Evolutionary conservation across 768 basidiomycete genomes (phyloP).

Genomic region (Russula emetica): DNA sequence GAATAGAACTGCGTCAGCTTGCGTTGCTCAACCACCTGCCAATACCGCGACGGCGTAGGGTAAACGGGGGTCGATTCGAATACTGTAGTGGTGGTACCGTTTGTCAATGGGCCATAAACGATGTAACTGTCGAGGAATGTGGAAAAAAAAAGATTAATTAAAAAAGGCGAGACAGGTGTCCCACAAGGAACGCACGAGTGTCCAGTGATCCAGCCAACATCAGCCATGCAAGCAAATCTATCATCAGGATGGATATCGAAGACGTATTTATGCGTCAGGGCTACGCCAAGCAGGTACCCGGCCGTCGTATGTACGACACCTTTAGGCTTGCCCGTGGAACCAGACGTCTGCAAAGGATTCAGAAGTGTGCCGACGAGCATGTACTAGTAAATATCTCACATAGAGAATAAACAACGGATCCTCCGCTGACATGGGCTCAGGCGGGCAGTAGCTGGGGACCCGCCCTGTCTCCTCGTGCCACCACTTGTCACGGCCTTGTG

Average conservation of each 20-base stretch:
- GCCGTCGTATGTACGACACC: slow-evolving; percentile 90
- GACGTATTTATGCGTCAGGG: slow-evolving; percentile 92
- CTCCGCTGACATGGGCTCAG: slow-evolving; percentile 84
- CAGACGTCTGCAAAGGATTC: slow-evolving; percentile 63
- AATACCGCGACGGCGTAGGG: slow-evolving; percentile 94
- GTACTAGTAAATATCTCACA: slow-evolving; percentile 47
- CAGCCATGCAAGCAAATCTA: slow-evolving; percentile 96
- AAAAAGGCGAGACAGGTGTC: background rate
- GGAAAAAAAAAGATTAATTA: background rate
- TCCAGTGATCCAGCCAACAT: slow-evolving; percentile 98
- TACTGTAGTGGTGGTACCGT: slow-evolving; percentile 78
- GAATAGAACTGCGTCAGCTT: slow-evolving; percentile 95
- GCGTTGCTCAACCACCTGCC: slow-evolving; percentile 92
- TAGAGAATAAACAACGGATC: slow-evolving; percentile 99
- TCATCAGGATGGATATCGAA: slow-evolving; percentile 98
- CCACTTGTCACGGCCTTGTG: slow-evolving; percentile 84
- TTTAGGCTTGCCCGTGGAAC: slow-evolving; percentile 94
- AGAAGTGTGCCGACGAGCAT: background rate
- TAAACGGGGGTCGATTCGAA: slow-evolving; percentile 98
- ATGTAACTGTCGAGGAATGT: slow-evolving; percentile 56
- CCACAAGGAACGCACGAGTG: slow-evolving; percentile 55
- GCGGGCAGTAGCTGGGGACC: slow-evolving; percentile 84
- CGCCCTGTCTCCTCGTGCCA: slow-evolving; percentile 90
- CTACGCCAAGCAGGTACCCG: slow-evolving; percentile 88
- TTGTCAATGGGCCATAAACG: slow-evolving; percentile 89